These are phyloP conservation scores for Trichoderma arundinaceum DNA, from an alignment of 2,329 filamentous ascomycete species.

Conservation along the genomic window DNA sequence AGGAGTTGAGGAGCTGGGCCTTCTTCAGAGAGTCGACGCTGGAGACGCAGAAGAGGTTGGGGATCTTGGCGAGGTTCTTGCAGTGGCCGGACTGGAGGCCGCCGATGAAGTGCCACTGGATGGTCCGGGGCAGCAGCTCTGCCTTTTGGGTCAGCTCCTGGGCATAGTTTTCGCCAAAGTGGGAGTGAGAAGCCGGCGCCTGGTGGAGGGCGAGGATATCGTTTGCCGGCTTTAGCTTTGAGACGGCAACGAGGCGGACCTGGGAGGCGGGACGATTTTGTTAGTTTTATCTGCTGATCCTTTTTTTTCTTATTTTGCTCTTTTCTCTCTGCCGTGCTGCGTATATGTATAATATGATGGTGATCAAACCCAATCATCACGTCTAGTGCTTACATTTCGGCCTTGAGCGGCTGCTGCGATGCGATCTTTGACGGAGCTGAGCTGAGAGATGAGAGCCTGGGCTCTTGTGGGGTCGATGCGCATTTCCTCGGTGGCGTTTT, in stretches of 20 bases:
- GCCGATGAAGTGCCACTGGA: constrained; percentile 97
- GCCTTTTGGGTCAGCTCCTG: constrained; percentile 90
- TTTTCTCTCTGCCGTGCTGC: background rate
- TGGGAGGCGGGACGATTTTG: constrained; percentile 42
- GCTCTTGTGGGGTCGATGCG: constrained; percentile 67
- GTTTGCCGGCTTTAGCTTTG: constrained; percentile 91
- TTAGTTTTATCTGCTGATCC: constrained; percentile 34
- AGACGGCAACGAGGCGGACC: constrained; percentile 91
- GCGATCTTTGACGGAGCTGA: constrained; percentile 64
- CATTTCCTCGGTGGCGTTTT: constrained; percentile 55
- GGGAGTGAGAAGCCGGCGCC: constrained; percentile 62
- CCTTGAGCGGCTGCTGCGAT: constrained; percentile 60
- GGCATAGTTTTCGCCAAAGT: constrained; percentile 97
- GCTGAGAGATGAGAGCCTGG: constrained; percentile 65
- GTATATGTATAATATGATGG: constrained; percentile 2
- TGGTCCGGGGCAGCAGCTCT: constrained; percentile 72
- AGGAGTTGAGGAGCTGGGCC: constrained; percentile 77
- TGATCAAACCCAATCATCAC: background rate
- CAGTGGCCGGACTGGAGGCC: constrained; percentile 91
- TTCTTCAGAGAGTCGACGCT: constrained; percentile 90
- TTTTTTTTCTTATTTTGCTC: background rate
- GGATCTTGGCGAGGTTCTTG: constrained; percentile 82
- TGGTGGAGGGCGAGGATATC: constrained; percentile 86
- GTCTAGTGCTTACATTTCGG: constrained; percentile 54
- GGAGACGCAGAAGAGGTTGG: constrained; percentile 89